A percentile compares a stretch with the other conserved stretches of the same genome.
Evolutionary conservation across 1,284 basidiomycete genomes (phyloP).

Genomic region (Phylloporus sp.): DNA sequence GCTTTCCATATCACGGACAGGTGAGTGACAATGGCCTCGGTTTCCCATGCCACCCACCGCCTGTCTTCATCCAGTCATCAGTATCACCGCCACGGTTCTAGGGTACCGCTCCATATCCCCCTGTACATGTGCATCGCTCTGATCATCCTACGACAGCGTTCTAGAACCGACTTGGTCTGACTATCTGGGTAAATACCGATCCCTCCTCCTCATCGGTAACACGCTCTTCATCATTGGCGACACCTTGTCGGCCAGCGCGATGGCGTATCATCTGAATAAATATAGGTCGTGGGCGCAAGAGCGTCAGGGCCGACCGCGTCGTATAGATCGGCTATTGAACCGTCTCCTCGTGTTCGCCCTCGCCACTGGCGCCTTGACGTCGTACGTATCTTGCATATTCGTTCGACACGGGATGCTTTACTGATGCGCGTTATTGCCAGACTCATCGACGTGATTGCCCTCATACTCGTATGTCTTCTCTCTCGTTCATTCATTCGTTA

Average conservation of each 20-base stretch:
- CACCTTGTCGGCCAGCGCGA: constrained; percentile 22
- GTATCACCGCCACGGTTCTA: constrained; percentile 16
- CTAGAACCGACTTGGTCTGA: constrained; percentile 16
- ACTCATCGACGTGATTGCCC: constrained; percentile 32
- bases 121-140: not conserved
- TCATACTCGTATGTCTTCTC: constrained; percentile 28
- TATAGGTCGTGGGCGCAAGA: constrained; percentile 12
- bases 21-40: constrained; percentile 5
- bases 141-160: constrained; percentile 9
- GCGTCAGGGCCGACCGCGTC: constrained; percentile 1
- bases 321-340: constrained; percentile 29
- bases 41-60: not conserved
- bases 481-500: no score
- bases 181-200: constrained; percentile 13
- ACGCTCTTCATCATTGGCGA: constrained; percentile 31
- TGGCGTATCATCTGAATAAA: constrained; percentile 30
- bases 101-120: constrained; percentile 19
- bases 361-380: constrained; percentile 32
- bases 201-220: constrained; percentile 27
- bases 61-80: constrained; percentile 17
- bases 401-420: no score
- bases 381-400: constrained; percentile 17
- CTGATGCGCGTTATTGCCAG: constrained; percentile 22
- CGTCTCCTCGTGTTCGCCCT: constrained; percentile 30
- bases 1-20: constrained; percentile 29